Percentiles rank a stretch among this genome's conserved stretches.
These are phyloP conservation scores for Talaromyces marneffei DNA, from an alignment of 2,329 filamentous ascomycete species.

Conservation along the genomic window DNA sequence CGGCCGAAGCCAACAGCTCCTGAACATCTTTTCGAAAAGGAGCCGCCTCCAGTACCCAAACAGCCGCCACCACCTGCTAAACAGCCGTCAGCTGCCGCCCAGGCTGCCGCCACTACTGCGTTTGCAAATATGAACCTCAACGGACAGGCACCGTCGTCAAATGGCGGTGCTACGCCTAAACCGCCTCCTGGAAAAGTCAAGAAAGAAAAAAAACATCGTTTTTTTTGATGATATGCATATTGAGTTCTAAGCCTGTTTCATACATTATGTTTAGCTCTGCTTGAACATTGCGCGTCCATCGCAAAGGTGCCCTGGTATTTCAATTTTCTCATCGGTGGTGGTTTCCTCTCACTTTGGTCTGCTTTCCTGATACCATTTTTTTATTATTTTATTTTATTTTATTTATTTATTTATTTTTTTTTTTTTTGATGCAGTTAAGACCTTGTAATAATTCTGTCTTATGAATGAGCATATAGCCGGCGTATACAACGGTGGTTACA, in stretches of 20 bases:
- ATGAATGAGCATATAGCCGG: conserved; percentile 5
- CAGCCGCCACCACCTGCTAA: conserved; percentile 20
- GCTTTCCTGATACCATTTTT: conserved; percentile 33
- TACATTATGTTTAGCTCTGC: conserved; percentile 24
- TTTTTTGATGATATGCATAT: conserved; percentile 42
- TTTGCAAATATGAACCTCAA: conserved; percentile 36
- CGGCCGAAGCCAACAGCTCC: conserved; percentile 75
- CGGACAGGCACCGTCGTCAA: conserved; percentile 20
- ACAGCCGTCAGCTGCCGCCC: conserved; percentile 1
- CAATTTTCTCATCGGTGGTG: conserved; percentile 15
- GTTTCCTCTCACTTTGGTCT: conserved; percentile 22
- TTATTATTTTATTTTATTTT: too few species aligned
- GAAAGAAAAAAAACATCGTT: conserved; percentile 51
- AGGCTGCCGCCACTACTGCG: conserved; percentile 23
- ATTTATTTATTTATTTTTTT: too few species aligned
- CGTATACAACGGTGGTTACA: neutral
- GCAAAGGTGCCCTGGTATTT: neutral
- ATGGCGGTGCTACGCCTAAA: conserved; percentile 13
- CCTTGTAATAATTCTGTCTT: neutral
- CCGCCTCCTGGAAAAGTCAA: conserved; percentile 46
- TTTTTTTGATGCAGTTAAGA: conserved; percentile 3
- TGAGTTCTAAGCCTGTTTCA: neutral
- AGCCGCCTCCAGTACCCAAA: conserved; percentile 40
- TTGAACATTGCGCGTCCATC: conserved; percentile 55
- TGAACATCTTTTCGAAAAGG: conserved; percentile 75